Conservation (phyloP, 257 asterid genomes). For the Dorcoceras hygrometricum region DNA sequence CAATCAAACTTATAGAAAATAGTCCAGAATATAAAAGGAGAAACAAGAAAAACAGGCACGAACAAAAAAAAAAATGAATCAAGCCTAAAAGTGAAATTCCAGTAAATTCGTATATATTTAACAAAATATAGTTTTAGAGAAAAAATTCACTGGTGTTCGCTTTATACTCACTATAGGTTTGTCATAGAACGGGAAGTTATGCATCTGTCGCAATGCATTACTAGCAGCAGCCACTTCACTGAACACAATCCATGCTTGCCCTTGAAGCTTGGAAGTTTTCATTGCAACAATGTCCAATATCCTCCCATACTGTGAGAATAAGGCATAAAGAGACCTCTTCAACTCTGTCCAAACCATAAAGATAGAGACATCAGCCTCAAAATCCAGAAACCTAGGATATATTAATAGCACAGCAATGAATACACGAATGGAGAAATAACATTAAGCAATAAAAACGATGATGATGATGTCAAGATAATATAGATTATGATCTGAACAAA, state of each 20-base stretch:
- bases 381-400: slow-evolving; percentile 19
- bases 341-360: slow-evolving; percentile 66
- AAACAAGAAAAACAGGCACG: neutral
- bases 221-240: slow-evolving; percentile 96
- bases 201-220: slow-evolving; percentile 97
- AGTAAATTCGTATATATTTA: slow-evolving; percentile 11
- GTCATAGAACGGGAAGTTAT: slow-evolving; percentile 87
- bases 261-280: slow-evolving; percentile 90
- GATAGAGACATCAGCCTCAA: slow-evolving; percentile 28
- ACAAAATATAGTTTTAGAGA: slow-evolving; percentile 9
- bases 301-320: slow-evolving; percentile 98
- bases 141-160: slow-evolving; percentile 1
- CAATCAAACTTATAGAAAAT: neutral
- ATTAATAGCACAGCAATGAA: slow-evolving; percentile 11
- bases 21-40: neutral
- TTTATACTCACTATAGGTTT: slow-evolving; percentile 78
- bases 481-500: neutral
- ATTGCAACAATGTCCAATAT: slow-evolving; percentile 87
- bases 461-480: neutral
- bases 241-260: slow-evolving; percentile 98
- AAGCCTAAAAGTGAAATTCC: slow-evolving; percentile 14
- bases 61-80: neutral
- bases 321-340: slow-evolving; percentile 97
- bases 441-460: neutral
- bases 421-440: neutral